Evolutionary conservation across 2,329 filamentous ascomycete species (phyloP).

Genomic region (Trichophyton schoenleinii): DNA sequence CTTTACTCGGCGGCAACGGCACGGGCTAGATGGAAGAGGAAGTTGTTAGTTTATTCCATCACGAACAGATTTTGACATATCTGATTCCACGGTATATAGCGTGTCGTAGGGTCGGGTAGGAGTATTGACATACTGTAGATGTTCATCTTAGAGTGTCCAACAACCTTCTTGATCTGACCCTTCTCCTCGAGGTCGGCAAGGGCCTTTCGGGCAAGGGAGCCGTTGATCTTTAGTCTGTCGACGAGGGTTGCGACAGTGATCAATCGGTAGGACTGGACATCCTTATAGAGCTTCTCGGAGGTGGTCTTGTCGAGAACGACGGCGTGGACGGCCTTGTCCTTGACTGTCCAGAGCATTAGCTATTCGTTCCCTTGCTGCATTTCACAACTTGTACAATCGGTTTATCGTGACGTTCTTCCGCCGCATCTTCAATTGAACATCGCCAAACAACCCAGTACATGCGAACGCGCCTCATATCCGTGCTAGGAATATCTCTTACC

Average conservation of each 20-base stretch:
- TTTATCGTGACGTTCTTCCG: background rate
- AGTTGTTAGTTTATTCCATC: background rate
- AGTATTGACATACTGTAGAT: constrained; percentile 72
- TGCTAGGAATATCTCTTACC: constrained; percentile 28
- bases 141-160: constrained; percentile 91
- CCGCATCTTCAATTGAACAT: constrained; percentile 1
- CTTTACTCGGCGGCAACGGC: constrained; percentile 33
- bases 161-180: constrained; percentile 96
- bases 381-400: too few species aligned
- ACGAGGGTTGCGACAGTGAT: constrained; percentile 97
- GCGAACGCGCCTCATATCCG: background rate
- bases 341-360: constrained; percentile 54
- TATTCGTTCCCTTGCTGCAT: background rate
- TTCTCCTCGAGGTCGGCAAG: constrained; percentile 91
- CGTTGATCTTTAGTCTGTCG: constrained; percentile 99
- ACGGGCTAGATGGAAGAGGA: constrained; percentile 23
- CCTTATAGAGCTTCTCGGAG: constrained; percentile 98
- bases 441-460: background rate
- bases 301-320: constrained; percentile 97
- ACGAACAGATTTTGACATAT: background rate
- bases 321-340: constrained; percentile 99
- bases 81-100: too few species aligned
- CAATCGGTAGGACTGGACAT: constrained; percentile 99
- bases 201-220: constrained; percentile 82
- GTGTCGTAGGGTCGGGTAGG: background rate